Evolutionary conservation across 129 eudicot species (phyloP).

Genomic region (Kitagawia praeruptora): DNA sequence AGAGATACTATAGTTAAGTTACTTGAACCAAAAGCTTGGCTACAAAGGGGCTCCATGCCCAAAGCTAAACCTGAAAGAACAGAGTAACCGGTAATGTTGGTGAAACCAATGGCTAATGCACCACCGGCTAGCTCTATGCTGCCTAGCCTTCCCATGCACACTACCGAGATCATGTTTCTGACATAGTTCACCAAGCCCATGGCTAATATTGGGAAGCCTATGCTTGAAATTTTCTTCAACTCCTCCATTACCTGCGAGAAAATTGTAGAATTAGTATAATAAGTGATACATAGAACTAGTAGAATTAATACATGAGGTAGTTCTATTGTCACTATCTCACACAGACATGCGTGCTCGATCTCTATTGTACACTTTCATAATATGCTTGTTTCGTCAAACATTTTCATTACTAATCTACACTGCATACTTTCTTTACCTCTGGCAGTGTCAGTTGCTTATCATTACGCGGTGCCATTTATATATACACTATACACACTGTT

Average conservation of each 20-base stretch:
- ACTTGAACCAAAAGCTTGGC: constrained; percentile 90
- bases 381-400: not conserved
- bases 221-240: constrained; percentile 51
- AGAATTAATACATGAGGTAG: not conserved
- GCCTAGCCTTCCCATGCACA: constrained; percentile 98
- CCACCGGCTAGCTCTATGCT: constrained; percentile 96
- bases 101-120: constrained; percentile 89
- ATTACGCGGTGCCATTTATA: not conserved
- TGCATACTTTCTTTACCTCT: not conserved
- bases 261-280: not conserved
- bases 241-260: constrained; percentile 64
- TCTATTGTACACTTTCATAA: not conserved
- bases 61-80: constrained; percentile 83
- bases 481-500: not conserved
- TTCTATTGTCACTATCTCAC: not conserved
- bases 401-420: not conserved
- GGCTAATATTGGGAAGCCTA: constrained; percentile 69
- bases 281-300: not conserved
- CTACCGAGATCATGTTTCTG: constrained; percentile 77
- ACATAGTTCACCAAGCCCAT: constrained; percentile 75
- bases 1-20: constrained; percentile 47
- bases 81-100: constrained; percentile 94
- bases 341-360: not conserved
- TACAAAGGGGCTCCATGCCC: constrained; percentile 99
- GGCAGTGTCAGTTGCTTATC: not conserved